Evolutionary conservation across 345 rosid genomes (phyloP), one percentile per base, ranked within the genome.

Genomic region (Orychophragmus violaceus): DNA sequence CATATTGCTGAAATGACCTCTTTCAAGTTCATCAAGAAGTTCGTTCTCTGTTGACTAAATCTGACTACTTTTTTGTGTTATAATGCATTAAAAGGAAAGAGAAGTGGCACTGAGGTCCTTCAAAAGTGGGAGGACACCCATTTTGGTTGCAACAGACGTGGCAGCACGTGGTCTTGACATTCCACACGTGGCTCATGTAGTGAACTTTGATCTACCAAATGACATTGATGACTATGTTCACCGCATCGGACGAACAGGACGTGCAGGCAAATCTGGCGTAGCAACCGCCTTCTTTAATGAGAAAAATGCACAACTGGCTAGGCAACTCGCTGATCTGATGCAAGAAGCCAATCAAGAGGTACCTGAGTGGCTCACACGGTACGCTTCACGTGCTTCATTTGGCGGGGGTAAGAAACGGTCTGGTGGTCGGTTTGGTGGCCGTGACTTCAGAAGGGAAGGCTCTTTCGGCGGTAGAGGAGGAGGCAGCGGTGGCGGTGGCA

Each of bases 211-310:
- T 79, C 96, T 90, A 48, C 99, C 99, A 14, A 93, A 88, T 65
- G 99, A 93, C 70, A 93, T 93, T 14, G 96, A 93, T 69, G 99
- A 93, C 75, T 93, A 93, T 62, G 97, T 90, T 24, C 99, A 93
- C 68, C 88, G 99, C 3, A 93, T 93, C 28, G 99, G 99, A 69
- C 74, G 99, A 13, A 93, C 99, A 45, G 99, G 99, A 18, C 85
- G 97, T 65, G 99, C 99, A 41, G 99, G 99, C 56, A 94, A 94
- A 72, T 54, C 83, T 16, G 99, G 99, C 11, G 32, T 94, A 57
- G 99, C 99, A 0, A 90, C 99, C 14, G 97, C 99, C 52, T 94
- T 94, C 86, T 94, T 94, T 64, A 90, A 90, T 32, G 99, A 94
- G 48, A 80, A 75, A 68, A 94, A 90, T 70, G 7, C 78, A 2